Evolutionary conservation across 176 grass and related monocot species (phyloP).

Genomic region (Cymbopogon citratus): DNA sequence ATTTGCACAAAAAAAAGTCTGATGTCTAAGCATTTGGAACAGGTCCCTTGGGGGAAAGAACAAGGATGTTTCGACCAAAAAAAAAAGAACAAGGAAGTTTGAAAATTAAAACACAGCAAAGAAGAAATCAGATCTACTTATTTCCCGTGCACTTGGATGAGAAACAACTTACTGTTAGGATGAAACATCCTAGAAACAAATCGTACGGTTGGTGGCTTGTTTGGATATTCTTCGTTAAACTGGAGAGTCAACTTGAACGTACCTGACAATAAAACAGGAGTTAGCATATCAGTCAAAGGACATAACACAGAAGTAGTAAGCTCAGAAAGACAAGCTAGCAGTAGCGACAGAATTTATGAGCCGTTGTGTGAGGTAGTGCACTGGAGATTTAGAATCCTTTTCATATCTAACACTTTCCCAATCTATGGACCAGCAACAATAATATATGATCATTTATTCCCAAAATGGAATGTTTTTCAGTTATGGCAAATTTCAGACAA

Average conservation of each 20-base stretch:
- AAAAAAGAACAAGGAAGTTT: background rate
- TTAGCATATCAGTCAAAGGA: background rate
- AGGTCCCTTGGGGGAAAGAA: background rate
- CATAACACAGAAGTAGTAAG: background rate
- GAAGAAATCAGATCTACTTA: background rate
- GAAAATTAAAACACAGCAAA: background rate
- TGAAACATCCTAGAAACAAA: conserved; percentile 53
- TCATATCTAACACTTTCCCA: background rate
- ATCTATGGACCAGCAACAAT: background rate
- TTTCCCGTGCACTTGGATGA: background rate
- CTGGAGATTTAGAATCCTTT: background rate
- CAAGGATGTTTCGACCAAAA: background rate
- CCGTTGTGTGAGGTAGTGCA: background rate
- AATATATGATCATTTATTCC: background rate
- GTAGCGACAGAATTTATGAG: background rate
- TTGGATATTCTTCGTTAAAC: conserved; percentile 41
- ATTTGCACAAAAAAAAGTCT: background rate
- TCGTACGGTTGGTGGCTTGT: conserved; percentile 45
- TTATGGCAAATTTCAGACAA: background rate
- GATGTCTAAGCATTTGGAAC: background rate
- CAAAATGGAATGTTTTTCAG: background rate
- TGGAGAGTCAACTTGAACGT: conserved; percentile 43
- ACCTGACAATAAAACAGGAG: conserved; percentile 27
- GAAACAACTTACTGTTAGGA: conserved; percentile 37
- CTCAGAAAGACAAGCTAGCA: background rate